Evolutionary conservation across 352 stramenopile genomes (phyloP).

Genomic region (Pythium vanterpoolii): DNA sequence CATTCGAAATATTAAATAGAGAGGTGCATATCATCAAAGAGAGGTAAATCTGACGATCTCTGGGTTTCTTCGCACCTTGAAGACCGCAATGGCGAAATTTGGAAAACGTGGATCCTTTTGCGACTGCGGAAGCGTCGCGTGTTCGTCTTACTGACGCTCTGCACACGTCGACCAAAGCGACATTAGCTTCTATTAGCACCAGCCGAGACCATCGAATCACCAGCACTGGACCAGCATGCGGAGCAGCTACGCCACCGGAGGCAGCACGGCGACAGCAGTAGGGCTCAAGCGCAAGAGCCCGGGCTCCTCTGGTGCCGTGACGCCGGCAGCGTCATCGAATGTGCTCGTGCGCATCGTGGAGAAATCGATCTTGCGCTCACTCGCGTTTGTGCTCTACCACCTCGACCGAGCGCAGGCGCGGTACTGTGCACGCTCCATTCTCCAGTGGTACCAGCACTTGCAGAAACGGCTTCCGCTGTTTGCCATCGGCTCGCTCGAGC

Average conservation of each 20-base stretch:
- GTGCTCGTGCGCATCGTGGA: constrained; percentile 58
- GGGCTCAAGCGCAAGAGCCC: constrained; percentile 24
- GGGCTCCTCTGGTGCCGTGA: not conserved
- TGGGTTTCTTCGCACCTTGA: not conserved
- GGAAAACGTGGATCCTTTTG: not conserved
- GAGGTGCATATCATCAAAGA: not conserved
- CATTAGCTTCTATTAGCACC: not conserved
- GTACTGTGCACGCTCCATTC: constrained; percentile 53
- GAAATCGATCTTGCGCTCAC: constrained; percentile 51
- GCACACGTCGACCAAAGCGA: too few relatives aligned
- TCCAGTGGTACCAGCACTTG: constrained; percentile 61
- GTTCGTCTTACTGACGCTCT: not conserved
- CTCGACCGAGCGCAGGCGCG: constrained; percentile 49
- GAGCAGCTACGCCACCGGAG: not conserved
- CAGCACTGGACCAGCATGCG: not conserved
- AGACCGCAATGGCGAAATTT: not conserved
- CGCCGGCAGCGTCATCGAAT: constrained; percentile 22
- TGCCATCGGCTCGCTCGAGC: constrained; percentile 36
- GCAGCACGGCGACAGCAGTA: not conserved
- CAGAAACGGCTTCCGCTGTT: constrained; percentile 49
- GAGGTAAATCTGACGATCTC: not conserved
- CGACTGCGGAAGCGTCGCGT: not conserved
- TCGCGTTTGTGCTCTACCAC: constrained; percentile 71
- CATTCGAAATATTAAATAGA: not conserved
- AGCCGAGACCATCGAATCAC: not conserved